Percentiles rank a stretch among this genome's conserved stretches.
Conservation (phyloP, 768 basidiomycete species). For the Tulasnella sp. region DNA sequence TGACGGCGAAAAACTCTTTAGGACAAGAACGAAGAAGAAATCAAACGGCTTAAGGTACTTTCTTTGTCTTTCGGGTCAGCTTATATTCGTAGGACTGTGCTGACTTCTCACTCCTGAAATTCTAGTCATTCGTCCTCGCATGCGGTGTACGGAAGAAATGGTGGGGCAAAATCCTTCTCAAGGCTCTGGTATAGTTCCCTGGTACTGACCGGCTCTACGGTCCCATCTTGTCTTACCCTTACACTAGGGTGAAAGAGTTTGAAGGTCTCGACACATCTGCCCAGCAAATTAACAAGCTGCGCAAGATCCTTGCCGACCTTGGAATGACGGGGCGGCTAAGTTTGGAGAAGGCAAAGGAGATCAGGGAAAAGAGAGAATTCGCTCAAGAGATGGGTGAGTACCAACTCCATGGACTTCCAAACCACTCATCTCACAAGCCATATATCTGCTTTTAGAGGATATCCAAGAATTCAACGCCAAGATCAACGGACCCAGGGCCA, state of each 20-base stretch:
- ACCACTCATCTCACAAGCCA: background rate
- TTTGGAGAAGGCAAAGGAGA: conserved; percentile 76
- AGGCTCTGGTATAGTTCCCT: background rate
- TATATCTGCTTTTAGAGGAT: conserved; percentile 57
- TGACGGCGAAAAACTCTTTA: background rate
- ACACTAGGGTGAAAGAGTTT: conserved; percentile 58
- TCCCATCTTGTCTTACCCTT: background rate
- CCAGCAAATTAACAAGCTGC: conserved; percentile 68
- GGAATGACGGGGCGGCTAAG: conserved; percentile 82
- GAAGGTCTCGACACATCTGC: conserved; percentile 58
- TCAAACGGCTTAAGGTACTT: conserved; percentile 71
- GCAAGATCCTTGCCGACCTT: conserved; percentile 65
- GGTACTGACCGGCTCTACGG: background rate
- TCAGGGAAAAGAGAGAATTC: conserved; percentile 73
- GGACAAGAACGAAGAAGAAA: conserved; percentile 68
- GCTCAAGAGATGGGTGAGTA: conserved; percentile 74
- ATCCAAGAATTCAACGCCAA: conserved; percentile 66
- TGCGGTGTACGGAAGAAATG: conserved; percentile 80
- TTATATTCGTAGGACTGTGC: too few species aligned
- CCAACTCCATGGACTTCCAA: background rate
- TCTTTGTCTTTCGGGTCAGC: background rate
- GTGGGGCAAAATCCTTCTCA: conserved; percentile 44
- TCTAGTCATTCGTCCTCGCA: conserved; percentile 67
- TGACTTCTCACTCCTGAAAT: background rate
- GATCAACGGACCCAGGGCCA: conserved; percentile 31